Percentiles rank a stretch among this genome's conserved stretches.
Evolutionary conservation across 2,329 filamentous ascomycete genomes (phyloP).

Genomic region (Pseudocercospora fijiensis): DNA sequence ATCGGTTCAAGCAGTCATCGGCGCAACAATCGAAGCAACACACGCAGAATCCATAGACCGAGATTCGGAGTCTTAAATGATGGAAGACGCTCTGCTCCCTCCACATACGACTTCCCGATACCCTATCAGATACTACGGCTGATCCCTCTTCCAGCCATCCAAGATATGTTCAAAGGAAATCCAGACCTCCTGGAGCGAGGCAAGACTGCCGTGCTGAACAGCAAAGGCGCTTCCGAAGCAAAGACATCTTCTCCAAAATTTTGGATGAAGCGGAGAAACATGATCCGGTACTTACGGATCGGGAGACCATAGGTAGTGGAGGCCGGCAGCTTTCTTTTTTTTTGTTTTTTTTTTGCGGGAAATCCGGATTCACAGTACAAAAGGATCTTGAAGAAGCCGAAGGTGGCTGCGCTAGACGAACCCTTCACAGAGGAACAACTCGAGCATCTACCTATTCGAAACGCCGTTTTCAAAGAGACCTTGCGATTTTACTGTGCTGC

Average conservation of each 20-base stretch:
- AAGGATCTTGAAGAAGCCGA: conserved; percentile 24
- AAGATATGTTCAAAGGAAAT: conserved; percentile 12
- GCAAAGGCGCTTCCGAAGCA: conserved; percentile 9
- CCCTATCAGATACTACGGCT: conserved; percentile 14
- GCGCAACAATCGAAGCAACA: background rate
- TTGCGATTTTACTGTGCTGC: conserved; percentile 40
- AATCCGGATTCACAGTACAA: conserved; percentile 24
- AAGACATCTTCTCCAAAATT: conserved; percentile 27
- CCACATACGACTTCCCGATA: conserved; percentile 15
- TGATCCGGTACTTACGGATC: conserved; percentile 25
- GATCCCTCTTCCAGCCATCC: conserved; percentile 11
- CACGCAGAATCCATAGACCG: background rate
- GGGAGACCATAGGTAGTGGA: conserved; percentile 25
- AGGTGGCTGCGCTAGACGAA: conserved; percentile 24
- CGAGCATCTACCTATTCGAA: conserved; percentile 35
- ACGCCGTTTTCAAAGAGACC: conserved; percentile 43
- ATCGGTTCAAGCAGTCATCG: background rate
- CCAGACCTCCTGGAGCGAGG: conserved; percentile 9
- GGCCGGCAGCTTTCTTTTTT: conserved; percentile 28
- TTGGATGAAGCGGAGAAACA: conserved; percentile 28
- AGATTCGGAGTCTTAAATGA: background rate
- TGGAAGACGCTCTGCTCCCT: background rate
- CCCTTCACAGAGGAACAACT: conserved; percentile 32
- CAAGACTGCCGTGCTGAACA: conserved; percentile 13
- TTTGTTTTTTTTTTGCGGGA: no score